Conservation (phyloP, 2,329 filamentous ascomycete species). For the Paecilomyces sp. region DNA sequence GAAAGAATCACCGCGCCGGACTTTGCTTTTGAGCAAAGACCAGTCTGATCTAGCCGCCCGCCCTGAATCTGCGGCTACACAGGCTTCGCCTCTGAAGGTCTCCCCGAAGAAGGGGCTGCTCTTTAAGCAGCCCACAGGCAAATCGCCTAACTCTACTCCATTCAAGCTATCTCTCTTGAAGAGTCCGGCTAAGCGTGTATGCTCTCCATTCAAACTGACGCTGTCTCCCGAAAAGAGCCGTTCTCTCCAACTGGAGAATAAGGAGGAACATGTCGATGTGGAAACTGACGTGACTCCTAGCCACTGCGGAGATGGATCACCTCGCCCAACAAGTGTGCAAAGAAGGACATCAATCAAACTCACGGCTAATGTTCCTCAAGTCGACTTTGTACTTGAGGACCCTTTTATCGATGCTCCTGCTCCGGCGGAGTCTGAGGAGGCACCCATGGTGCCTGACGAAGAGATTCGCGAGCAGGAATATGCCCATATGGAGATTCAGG, state of each 20-base stretch:
- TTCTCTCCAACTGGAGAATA: not conserved
- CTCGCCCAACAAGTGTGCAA: not conserved
- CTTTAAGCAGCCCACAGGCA: constrained; percentile 17
- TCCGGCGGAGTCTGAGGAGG: not conserved
- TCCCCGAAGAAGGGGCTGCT: constrained; percentile 36
- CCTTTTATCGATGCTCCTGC: constrained; percentile 4
- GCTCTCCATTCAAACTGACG: not conserved
- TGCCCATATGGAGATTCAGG: constrained; percentile 3
- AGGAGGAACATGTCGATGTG: not conserved
- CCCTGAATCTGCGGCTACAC: constrained; percentile 21
- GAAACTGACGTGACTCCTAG: not conserved
- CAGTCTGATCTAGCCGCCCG: constrained; percentile 12
- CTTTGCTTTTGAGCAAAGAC: constrained; percentile 17
- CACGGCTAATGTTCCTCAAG: not conserved
- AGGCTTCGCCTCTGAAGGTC: constrained; percentile 33
- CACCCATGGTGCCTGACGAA: constrained; percentile 1
- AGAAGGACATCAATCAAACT: constrained; percentile 1
- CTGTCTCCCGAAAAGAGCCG: not conserved
- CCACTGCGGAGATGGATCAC: not conserved
- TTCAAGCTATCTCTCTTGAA: constrained; percentile 33
- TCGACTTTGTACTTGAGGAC: constrained; percentile 3
- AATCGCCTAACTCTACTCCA: constrained; percentile 23
- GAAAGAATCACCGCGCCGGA: constrained; percentile 33
- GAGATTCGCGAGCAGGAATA: not conserved
- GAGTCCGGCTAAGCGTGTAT: constrained; percentile 37